Conservation (phyloP, 2,329 filamentous ascomycete species). For the Aspergillus sergii region DNA sequence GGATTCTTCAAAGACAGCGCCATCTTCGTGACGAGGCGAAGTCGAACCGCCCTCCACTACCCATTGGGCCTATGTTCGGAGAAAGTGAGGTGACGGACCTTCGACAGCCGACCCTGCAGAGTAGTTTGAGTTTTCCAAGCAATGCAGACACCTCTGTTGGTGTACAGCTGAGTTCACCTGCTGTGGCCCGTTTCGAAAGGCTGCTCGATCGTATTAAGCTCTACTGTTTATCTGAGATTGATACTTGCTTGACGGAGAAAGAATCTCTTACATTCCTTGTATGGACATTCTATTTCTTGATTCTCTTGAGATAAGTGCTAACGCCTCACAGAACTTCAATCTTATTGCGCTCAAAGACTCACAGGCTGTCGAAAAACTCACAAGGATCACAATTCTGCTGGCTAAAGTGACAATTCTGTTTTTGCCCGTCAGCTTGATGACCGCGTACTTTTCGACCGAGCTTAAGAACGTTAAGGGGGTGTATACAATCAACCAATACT, state of each 20-base stretch:
- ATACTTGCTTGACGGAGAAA: conserved; percentile 69
- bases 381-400: conserved; percentile 70
- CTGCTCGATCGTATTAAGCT: conserved; percentile 63
- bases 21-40: conserved; percentile 40
- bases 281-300: conserved; percentile 22
- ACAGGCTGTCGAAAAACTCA: conserved; percentile 70
- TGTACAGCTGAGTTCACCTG: conserved; percentile 48
- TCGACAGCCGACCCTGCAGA: conserved; percentile 31
- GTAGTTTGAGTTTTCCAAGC: conserved; percentile 24
- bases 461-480: conserved; percentile 57
- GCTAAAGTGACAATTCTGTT: conserved; percentile 77
- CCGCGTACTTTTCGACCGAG: conserved; percentile 71
- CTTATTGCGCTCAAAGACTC: conserved; percentile 76
- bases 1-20: conserved; percentile 59
- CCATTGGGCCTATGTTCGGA: conserved; percentile 24
- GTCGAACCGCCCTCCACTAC: conserved; percentile 19
- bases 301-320: conserved; percentile 2
- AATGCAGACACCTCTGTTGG: conserved; percentile 36
- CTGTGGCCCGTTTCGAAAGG: conserved; percentile 62
- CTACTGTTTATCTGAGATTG: conserved; percentile 65
- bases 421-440: conserved; percentile 74
- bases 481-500: conserved; percentile 68
- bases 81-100: conserved; percentile 45
- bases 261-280: conserved; percentile 70
- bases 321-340: conserved; percentile 68